These are phyloP conservation scores for Coprinopsis sp. DNA, from an alignment of 768 basidiomycete species.

Conservation along the genomic window DNA sequence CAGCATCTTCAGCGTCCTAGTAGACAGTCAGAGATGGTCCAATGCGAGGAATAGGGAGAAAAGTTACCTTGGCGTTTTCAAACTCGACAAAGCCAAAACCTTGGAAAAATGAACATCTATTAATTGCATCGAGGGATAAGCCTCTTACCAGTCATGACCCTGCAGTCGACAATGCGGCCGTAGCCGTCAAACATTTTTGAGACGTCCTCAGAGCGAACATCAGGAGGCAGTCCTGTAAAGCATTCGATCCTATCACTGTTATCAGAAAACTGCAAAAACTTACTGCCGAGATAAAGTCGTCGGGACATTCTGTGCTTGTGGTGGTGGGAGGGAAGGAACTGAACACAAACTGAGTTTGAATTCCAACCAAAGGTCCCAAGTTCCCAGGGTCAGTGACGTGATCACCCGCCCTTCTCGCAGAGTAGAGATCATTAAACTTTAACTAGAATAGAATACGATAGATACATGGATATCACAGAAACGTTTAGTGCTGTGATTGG, in stretches of 20 bases:
- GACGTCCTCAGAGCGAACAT: conserved; percentile 80
- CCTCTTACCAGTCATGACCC: conserved; percentile 90
- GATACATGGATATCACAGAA: conserved; percentile 10
- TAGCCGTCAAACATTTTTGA: conserved; percentile 87
- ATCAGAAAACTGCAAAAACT: conserved; percentile 16
- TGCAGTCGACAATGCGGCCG: conserved; percentile 84
- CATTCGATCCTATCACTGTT: not conserved
- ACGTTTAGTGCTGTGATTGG: conserved; percentile 76
- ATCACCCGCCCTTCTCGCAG: conserved; percentile 23
- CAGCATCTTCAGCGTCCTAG: conserved; percentile 93
- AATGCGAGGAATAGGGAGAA: not conserved
- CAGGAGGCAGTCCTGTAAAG: conserved; percentile 67
- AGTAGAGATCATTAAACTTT: conserved; percentile 11
- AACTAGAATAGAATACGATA: conserved; percentile 11
- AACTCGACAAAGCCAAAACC: conserved; percentile 98
- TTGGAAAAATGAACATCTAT: conserved; percentile 22
- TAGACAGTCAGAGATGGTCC: conserved; percentile 13
- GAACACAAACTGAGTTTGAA: conserved; percentile 45
- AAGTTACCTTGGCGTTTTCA: conserved; percentile 68
- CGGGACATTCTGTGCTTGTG: too few relatives aligned
- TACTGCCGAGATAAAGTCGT: conserved; percentile 85
- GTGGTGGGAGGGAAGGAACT: conserved; percentile 29
- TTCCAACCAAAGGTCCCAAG: conserved; percentile 21
- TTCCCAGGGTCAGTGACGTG: conserved; percentile 35
- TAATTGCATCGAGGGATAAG: not conserved